A percentile compares a stretch with the other conserved stretches of the same genome.
These are phyloP conservation scores for Bruguiera hainesii DNA, from an alignment of 441 rosid genomes.

Conservation along the genomic window DNA sequence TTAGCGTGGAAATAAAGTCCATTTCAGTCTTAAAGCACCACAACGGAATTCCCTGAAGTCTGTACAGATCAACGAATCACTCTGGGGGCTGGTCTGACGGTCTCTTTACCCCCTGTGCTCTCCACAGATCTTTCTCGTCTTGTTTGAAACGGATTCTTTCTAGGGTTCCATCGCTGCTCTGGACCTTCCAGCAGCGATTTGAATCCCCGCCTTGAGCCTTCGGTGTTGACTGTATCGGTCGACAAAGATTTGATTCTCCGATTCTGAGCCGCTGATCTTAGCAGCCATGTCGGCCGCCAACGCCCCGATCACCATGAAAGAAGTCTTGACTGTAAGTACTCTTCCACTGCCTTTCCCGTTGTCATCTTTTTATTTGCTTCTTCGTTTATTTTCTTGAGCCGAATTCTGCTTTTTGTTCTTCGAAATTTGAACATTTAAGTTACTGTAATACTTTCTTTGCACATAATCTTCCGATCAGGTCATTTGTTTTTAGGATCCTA, in stretches of 20 bases:
- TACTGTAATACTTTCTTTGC: not conserved
- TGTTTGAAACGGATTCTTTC: slow-evolving; percentile 2
- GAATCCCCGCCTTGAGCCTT: slow-evolving; percentile 19
- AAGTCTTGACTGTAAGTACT: slow-evolving; percentile 43
- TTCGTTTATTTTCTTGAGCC: not conserved
- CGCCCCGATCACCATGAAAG: slow-evolving; percentile 66
- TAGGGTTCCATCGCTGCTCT: slow-evolving; percentile 38
- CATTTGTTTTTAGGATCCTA: no score
- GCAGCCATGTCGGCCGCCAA: slow-evolving; percentile 54
- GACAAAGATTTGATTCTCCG: slow-evolving; percentile 37
- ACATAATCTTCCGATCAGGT: not conserved
- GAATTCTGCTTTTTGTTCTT: not conserved
- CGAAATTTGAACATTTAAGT: no score
- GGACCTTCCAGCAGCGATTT: slow-evolving; percentile 57
- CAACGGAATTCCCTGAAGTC: no score
- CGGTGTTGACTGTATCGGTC: slow-evolving; percentile 13
- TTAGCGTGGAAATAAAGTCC: no score
- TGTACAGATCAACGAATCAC: no score
- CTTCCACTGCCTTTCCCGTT: not conserved
- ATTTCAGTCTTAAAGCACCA: no score
- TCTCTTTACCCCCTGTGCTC: not conserved
- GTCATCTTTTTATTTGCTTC: not conserved
- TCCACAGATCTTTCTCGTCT: not conserved
- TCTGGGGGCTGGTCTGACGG: no score
- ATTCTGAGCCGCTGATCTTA: slow-evolving; percentile 33